Evolutionary conservation across 1,284 basidiomycete species (phyloP).

Genomic region (Trichosporon inkin): DNA sequence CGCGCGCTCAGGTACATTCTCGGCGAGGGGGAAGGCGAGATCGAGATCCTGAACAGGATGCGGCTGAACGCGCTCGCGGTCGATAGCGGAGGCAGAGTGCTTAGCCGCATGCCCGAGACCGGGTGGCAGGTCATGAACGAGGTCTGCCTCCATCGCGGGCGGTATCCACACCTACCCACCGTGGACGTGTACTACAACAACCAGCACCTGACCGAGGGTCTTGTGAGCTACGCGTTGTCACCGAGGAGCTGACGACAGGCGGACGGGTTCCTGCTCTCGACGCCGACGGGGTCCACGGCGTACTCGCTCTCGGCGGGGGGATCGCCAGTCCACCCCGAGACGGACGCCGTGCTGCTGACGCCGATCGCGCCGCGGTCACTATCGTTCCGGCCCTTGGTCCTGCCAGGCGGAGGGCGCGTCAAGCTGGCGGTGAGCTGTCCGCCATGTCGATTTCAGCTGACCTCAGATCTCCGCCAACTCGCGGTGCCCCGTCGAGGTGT

Average conservation of each 20-base stretch:
- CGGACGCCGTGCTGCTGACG: constrained; percentile 83
- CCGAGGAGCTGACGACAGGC: constrained; percentile 61
- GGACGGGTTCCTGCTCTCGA: constrained; percentile 90
- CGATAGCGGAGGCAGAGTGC: constrained; percentile 58
- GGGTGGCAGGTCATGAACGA: constrained; percentile 99
- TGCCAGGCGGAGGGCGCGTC: constrained; percentile 75
- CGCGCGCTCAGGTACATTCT: constrained; percentile 71
- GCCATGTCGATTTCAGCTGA: not conserved
- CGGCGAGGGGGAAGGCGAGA: constrained; percentile 33
- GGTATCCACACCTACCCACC: constrained; percentile 85
- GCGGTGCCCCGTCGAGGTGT: constrained; percentile 79
- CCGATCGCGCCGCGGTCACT: constrained; percentile 92
- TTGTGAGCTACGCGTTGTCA: constrained; percentile 60
- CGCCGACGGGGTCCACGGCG: constrained; percentile 94
- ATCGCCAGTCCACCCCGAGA: constrained; percentile 90
- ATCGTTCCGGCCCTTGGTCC: constrained; percentile 85
- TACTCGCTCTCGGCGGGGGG: constrained; percentile 95
- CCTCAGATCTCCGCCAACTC: constrained; percentile 75
- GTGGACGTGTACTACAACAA: constrained; percentile 95
- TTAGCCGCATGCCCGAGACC: constrained; percentile 38
- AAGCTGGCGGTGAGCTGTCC: constrained; percentile 64
- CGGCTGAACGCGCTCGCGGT: constrained; percentile 74
- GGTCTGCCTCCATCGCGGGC: constrained; percentile 84
- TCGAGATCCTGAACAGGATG: constrained; percentile 75
- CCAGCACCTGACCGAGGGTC: constrained; percentile 89